Evolutionary conservation across 2,329 filamentous ascomycete genomes (phyloP).

Genomic region (Periglandula ipomoeae): DNA sequence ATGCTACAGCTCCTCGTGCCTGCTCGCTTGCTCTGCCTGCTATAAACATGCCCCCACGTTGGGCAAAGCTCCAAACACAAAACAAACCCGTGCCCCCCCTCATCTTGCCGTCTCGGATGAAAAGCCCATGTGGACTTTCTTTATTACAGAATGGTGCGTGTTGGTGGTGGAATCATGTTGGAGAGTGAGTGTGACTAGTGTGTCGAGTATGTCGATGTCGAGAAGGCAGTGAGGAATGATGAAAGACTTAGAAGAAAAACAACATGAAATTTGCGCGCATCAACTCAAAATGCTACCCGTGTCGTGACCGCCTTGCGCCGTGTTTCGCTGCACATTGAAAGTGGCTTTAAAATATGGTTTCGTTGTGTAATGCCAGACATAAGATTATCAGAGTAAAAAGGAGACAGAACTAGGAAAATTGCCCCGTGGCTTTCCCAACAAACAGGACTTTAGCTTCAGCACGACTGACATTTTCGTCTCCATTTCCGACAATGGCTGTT

Average conservation of each 20-base stretch:
- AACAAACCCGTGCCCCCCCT: neutral
- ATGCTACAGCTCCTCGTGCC: conserved; percentile 7
- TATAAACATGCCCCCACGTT: conserved; percentile 1
- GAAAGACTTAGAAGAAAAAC: conserved; percentile 15
- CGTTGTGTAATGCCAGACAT: conserved; percentile 26
- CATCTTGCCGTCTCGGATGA: neutral
- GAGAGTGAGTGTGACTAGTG: neutral
- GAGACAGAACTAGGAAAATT: neutral
- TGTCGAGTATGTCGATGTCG: neutral
- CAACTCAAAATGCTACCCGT: conserved; percentile 26
- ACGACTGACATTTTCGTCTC: neutral
- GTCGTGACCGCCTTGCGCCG: conserved; percentile 27
- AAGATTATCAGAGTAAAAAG: conserved; percentile 11
- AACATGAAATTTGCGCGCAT: conserved; percentile 18
- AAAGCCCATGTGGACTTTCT: neutral
- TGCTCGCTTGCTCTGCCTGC: conserved; percentile 5
- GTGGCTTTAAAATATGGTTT: conserved; percentile 24
- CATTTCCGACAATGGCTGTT: neutral
- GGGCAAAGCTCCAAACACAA: conserved; percentile 1
- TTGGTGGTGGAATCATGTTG: neutral
- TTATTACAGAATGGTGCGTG: conserved; percentile 5
- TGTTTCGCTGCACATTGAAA: conserved; percentile 30
- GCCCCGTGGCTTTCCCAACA: neutral
- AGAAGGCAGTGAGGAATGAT: conserved; percentile 16
- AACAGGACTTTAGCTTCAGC: neutral